Evolutionary conservation across 2,329 filamentous ascomycete species (phyloP).

Genomic region (Aureobasidium subglaciale): DNA sequence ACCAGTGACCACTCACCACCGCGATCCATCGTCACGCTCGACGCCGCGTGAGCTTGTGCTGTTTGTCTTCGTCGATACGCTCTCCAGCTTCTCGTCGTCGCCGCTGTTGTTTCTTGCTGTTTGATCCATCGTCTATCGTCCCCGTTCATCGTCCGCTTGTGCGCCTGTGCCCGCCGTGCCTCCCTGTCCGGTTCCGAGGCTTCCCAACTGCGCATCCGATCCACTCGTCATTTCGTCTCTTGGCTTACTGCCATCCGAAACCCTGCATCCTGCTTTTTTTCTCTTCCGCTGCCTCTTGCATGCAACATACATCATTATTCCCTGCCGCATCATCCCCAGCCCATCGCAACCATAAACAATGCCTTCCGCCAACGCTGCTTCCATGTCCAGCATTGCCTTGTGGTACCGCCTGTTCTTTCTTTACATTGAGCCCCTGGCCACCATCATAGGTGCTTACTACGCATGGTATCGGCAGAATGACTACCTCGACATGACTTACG

Average conservation of each 20-base stretch:
- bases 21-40: constrained; percentile 2
- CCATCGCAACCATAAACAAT: constrained; percentile 11
- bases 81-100: not conserved
- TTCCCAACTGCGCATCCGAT: not conserved
- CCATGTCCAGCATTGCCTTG: constrained; percentile 45
- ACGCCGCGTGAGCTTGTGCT: not conserved
- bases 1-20: too few relatives aligned
- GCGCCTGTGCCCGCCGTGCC: not conserved
- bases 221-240: constrained; percentile 13
- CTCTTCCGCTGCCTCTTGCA: constrained; percentile 6
- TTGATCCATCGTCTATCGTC: not conserved
- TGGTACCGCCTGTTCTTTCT: constrained; percentile 69
- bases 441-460: constrained; percentile 47
- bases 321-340: constrained; percentile 11
- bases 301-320: constrained; percentile 11
- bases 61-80: too few relatives aligned
- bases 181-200: not conserved
- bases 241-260: constrained; percentile 15
- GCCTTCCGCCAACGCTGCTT: constrained; percentile 19
- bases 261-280: constrained; percentile 15
- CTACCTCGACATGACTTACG: constrained; percentile 61
- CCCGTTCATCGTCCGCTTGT: constrained; percentile 8
- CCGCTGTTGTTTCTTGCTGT: constrained; percentile 1
- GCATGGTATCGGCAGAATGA: constrained; percentile 43
- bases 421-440: constrained; percentile 57